These are phyloP conservation scores for Aspergillus vadensis DNA, from an alignment of 2,329 filamentous ascomycete genomes.

Conservation along the genomic window DNA sequence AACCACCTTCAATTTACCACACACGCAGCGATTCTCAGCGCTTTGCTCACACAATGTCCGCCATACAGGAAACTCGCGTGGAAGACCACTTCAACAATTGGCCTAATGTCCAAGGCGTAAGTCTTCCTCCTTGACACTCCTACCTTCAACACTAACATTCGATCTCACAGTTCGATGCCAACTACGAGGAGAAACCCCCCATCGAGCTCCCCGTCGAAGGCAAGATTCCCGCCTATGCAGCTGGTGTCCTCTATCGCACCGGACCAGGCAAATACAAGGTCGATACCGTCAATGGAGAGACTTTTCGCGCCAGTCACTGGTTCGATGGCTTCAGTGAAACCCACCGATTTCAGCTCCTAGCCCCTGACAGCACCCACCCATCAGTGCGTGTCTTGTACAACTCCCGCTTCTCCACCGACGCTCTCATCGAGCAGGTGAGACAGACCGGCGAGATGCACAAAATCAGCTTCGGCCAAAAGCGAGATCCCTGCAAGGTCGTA, in stretches of 20 bases:
- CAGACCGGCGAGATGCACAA: conserved; percentile 59
- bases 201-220: conserved; percentile 66
- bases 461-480: conserved; percentile 69
- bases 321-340: conserved; percentile 73
- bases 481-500: conserved; percentile 72
- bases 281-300: conserved; percentile 60
- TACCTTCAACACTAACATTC: neutral
- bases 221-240: conserved; percentile 68
- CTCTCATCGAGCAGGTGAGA: conserved; percentile 62
- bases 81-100: conserved; percentile 46
- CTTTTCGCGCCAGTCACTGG: conserved; percentile 70
- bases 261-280: conserved; percentile 69
- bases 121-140: conserved; percentile 15
- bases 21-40: too few relatives aligned
- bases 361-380: conserved; percentile 36
- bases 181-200: conserved; percentile 66
- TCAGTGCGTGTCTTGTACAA: conserved; percentile 64
- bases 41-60: neutral
- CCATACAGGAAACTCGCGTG: neutral
- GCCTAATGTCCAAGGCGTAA: conserved; percentile 56
- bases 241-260: conserved; percentile 72
- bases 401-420: conserved; percentile 68
- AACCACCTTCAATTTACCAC: too few relatives aligned
- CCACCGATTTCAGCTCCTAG: conserved; percentile 71
- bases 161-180: conserved; percentile 62